Base-by-base conservation (phyloP, 176 grass and related monocot genomes). In the Oryza glumipatula region DNA sequence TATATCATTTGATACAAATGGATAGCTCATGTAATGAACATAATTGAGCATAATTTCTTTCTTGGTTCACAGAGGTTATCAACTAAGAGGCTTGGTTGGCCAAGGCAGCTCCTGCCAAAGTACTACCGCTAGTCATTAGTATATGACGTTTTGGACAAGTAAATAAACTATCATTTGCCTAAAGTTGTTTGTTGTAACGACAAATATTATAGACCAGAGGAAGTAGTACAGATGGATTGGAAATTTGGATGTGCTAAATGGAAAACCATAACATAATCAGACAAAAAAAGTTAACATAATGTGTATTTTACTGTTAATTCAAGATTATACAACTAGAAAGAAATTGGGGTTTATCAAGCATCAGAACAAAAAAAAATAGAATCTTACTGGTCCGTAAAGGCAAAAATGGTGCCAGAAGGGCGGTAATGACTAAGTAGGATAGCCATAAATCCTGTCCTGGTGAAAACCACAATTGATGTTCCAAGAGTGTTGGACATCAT, bases 401-500 rank as follows among this genome's bases (percentile, higher is more conserved):
- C 93, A 92, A 99, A 99, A 87, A 99, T 99, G 39, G 96, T 99
- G 83, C 96, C 91, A 81, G 91, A 90, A 1, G 96, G 96, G 15
- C 96, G 89, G 46, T 91, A 99, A 61, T 99, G 96, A 67, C 96
- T 99, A 46, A 99, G 96, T 63, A 99, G 84, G 83, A 99, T 94
- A 70, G 91, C 94, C 96, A 99, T 99, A 84, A 91, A 96, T 66
- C 96, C 96, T 8, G 89, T 92, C 76, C 93, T 91, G 61, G 96
- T 99, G 91, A 99, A 99, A 86, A 99, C 96, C 39, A 99, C 91
- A 70, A 99, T 96, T 81, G 96, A 96, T 22, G 93, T 99, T 65
- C 78, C 81, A 84, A 99, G 96, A 80, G 88, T 99, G 72, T 99
- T 99, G 28, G 96, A 93, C 93, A 99, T 99, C 89, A 99, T 99